These are phyloP conservation scores for Globisporangium parvum DNA, from an alignment of 352 stramenopile species.

Conservation along the genomic window DNA sequence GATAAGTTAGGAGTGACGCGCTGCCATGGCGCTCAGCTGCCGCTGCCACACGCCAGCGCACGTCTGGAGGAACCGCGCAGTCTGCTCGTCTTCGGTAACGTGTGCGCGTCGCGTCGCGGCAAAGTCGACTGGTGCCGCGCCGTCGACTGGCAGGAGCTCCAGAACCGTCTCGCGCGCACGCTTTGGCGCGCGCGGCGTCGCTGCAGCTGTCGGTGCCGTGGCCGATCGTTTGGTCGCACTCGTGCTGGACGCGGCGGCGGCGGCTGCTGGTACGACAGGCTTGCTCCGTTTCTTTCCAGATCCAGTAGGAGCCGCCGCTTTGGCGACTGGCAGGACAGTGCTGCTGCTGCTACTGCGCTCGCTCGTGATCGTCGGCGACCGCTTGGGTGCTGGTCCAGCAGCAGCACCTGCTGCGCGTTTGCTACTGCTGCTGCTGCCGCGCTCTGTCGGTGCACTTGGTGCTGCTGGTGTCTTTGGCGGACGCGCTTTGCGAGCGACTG, in stretches of 20 bases:
- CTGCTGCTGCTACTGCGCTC: conserved; percentile 1
- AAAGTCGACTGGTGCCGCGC: conserved; percentile 7
- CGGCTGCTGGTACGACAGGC: background rate
- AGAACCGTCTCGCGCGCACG: conserved; percentile 6
- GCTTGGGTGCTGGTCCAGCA: background rate
- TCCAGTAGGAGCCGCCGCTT: background rate
- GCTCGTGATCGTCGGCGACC: background rate
- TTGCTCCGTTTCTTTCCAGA: conserved; percentile 13
- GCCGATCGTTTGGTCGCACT: background rate
- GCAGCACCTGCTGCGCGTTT: no score
- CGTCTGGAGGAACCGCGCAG: conserved; percentile 17
- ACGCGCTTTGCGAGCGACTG: conserved; percentile 2
- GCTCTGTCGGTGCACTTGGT: background rate
- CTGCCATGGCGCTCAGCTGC: conserved; percentile 15
- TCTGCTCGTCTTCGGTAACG: conserved; percentile 11
- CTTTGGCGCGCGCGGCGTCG: conserved; percentile 1
- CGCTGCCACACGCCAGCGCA: conserved; percentile 29
- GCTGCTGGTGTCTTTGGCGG: background rate
- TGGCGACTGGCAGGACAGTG: background rate
- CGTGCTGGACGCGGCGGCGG: background rate
- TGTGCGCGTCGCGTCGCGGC: conserved; percentile 11
- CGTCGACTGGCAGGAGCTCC: conserved; percentile 5
- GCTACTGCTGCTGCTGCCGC: background rate
- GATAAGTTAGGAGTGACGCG: no score
- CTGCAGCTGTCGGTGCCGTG: background rate